These are phyloP conservation scores for Vaucheria bursata DNA, from an alignment of 352 stramenopile genomes.

Conservation along the genomic window DNA sequence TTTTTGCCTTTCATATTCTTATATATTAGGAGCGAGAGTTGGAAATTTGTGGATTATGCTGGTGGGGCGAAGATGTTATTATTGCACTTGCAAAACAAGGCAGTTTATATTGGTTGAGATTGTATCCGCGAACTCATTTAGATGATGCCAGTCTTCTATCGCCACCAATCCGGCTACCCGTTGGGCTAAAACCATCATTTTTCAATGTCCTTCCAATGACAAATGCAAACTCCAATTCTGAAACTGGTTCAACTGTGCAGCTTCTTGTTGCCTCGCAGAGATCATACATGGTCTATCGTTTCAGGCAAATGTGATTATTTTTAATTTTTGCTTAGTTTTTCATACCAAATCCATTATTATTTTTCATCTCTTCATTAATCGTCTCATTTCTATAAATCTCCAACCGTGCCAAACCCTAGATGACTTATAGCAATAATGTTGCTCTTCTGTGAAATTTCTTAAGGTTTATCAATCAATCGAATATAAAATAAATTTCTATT, in stretches of 20 bases:
- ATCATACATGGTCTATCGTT: constrained; percentile 39
- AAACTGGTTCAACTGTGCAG: constrained; percentile 9
- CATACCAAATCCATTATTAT: neutral
- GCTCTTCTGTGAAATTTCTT: neutral
- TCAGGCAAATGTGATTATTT: constrained; percentile 17
- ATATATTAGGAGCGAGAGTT: constrained; percentile 19
- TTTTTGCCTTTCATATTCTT: too few species aligned
- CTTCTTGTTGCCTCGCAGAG: constrained; percentile 22
- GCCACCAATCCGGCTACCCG: constrained; percentile 14
- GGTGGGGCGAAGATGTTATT: constrained; percentile 30
- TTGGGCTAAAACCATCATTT: constrained; percentile 16
- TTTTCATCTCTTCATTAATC: neutral
- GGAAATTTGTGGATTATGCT: constrained; percentile 24
- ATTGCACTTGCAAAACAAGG: constrained; percentile 11
- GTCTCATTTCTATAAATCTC: neutral
- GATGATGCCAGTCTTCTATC: constrained; percentile 4
- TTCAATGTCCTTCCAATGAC: neutral
- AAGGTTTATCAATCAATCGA: neutral
- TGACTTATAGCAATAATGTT: neutral
- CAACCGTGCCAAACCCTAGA: neutral
- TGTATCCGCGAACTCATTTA: constrained; percentile 25
- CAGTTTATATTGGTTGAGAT: constrained; percentile 10
- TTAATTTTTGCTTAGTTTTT: neutral
- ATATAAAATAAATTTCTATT: too few species aligned
- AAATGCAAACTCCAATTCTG: neutral